Evolutionary conservation across 1,284 basidiomycete species (phyloP), one percentile per base, ranked within the genome.

Genomic region (Grifola frondosa): DNA sequence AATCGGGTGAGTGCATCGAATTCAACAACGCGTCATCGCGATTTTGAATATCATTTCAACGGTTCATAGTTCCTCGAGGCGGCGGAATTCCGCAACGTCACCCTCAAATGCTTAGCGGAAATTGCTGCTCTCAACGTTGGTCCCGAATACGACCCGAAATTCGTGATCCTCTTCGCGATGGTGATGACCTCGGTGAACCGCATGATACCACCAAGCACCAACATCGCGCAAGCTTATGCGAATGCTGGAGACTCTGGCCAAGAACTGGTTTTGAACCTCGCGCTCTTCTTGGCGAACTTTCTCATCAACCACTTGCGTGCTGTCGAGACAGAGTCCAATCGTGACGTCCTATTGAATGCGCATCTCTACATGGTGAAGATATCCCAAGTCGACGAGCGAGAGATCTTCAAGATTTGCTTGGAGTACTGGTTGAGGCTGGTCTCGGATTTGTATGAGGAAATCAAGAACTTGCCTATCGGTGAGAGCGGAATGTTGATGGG

Each of bases 391-490:
- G 96, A 98, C 58, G 97, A 99, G 65, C 84, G 96, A 41, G 97
- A 99, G 67, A 88, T 99, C 50, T 99, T 99, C 84, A 99, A 99
- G 71, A 97, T 99, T 59, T 98, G 95, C 60, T 72, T 99, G 58
- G 97, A 99, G 65, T 99, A 99, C 70, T 99, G 97, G 97, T 72
- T 91, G 42, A 97, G 97, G 69, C 85, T 99, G n/a, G 97, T 99
- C 8, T 81, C 91, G 7, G 95, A 97, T 64, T 77, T 99, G n/a
- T 99, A 99, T 65, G 95, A 98, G 55, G 97, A 99, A 73, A 89
- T 96, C 42, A 93, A 97, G 65, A 85, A 81, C 50, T 65, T 95
- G 29, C 96, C 97, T 0, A 91, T 95, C 40, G 89, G 90, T 25
- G 95, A 97, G 51, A 94, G 93, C 41, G 94, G 94, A 40, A 73